phyloP scores from a whole-genome alignment of 2,329 filamentous ascomycete species.

The Aspergillus sclerotialis region DNA sequence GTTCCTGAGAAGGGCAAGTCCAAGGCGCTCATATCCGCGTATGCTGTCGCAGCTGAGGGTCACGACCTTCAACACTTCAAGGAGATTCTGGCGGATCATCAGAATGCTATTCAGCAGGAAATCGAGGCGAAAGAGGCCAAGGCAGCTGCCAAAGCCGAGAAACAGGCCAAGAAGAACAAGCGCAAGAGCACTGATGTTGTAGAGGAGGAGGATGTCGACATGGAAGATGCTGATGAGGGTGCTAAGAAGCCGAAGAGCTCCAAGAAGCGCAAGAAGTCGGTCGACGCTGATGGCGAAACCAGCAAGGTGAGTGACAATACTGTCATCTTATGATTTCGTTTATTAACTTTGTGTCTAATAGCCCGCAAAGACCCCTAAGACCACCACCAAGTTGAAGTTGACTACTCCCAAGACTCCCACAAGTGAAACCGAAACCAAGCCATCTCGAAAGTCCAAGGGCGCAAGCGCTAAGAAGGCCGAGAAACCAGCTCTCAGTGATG shows the following conservation, averaged over 20 bases:
- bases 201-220: slow-evolving; percentile 51
- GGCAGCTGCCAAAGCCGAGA: slow-evolving; percentile 47
- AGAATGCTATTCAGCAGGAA: slow-evolving; percentile 49
- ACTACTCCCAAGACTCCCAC: slow-evolving; percentile 54
- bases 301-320: slow-evolving; percentile 48
- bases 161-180: slow-evolving; percentile 41
- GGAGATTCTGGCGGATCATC: slow-evolving; percentile 58
- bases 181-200: slow-evolving; percentile 46
- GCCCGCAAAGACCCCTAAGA: slow-evolving; percentile 61
- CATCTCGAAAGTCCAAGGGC: slow-evolving; percentile 48
- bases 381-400: slow-evolving; percentile 45
- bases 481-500: slow-evolving; percentile 47
- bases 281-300: slow-evolving; percentile 62
- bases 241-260: slow-evolving; percentile 48
- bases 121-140: slow-evolving; percentile 61
- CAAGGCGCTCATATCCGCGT: slow-evolving; percentile 73
- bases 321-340: slow-evolving; percentile 1
- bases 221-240: slow-evolving; percentile 38
- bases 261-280: slow-evolving; percentile 77
- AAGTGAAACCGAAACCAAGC: slow-evolving; percentile 40
- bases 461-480: slow-evolving; percentile 53
- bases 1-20: slow-evolving; percentile 65
- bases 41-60: slow-evolving; percentile 69
- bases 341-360: slow-evolving; percentile 29
- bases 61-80: slow-evolving; percentile 80